Base-by-base conservation (phyloP, 768 basidiomycete species). In the Tylopilus felleus region DNA sequence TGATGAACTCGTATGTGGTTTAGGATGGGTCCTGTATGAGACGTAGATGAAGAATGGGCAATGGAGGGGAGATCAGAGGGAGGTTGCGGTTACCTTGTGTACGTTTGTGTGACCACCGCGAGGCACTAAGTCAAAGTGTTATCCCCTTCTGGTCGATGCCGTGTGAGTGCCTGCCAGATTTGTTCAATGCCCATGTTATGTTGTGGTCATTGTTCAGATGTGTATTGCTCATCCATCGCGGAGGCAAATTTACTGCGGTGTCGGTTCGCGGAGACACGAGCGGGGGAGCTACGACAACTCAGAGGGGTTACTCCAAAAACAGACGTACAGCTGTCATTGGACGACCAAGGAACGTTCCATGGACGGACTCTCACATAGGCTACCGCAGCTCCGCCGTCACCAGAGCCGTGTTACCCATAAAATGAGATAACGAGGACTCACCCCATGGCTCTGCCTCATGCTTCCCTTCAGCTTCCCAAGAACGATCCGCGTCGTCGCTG, bases 341-440 rank as follows among this genome's bases (percentile, higher is more conserved):
- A 46, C 54, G 40, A 28, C 5, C 29, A 33, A 60, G n/a, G 14
- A 51, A 64, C 61, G 62, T 62, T 59, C 29, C 6, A 16, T 5
- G 12, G 22, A 14, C 29, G 31, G 13, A 25, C 16, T n/a, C 19
- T 29, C 29, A 22, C 5, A 27, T 22, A 44, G 19, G 23, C 31
- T 41, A 36, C 14, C 16, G 19, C n/a, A 16, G 8, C n/a, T 31
- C 2, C n/a, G 19, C 21, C 40, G 42, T 49, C 41, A 27, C 29
- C 19, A 28, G 42, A 22, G 29, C 53, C 46, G 28, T 33, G 40
- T 6, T 21, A 41, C 31, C 25, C 33, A 61, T 64, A 65, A 59
- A 59, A 43, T 8, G 45, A 23, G 42, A 49, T 27, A 33, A 22
- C 45, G 9, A 21, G 14, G 29, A 42, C 4, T 22, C 9, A 21